A percentile compares a stretch with the other conserved stretches of the same genome.
Evolutionary conservation across 768 basidiomycete species (phyloP).

Genomic region (Sistotremastrum niveocremeum): DNA sequence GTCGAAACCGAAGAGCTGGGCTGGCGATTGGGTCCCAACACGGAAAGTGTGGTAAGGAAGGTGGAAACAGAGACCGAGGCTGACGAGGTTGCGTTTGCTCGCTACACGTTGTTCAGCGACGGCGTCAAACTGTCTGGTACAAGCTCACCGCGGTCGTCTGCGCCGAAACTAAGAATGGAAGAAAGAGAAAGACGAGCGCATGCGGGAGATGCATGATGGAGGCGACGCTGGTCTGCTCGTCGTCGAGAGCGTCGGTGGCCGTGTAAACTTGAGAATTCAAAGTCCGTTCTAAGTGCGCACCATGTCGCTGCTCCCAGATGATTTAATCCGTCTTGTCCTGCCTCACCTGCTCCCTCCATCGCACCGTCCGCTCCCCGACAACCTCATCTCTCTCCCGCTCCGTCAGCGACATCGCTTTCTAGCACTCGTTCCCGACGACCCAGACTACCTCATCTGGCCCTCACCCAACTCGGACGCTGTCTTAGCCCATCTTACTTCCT

Average conservation of each 20-base stretch:
- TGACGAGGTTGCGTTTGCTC: slow-evolving; percentile 6
- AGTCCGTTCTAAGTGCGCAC: slow-evolving; percentile 32
- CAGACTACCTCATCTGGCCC: slow-evolving; percentile 17
- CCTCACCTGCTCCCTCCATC: slow-evolving; percentile 47
- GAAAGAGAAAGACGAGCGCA: too few relatives aligned
- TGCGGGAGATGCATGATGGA: slow-evolving; percentile 23
- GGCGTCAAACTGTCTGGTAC: slow-evolving; percentile 14
- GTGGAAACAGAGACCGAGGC: neutral
- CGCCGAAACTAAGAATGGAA: too few relatives aligned
- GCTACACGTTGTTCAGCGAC: slow-evolving; percentile 25
- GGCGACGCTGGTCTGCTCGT: slow-evolving; percentile 29
- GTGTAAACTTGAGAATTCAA: too few relatives aligned
- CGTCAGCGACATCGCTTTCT: slow-evolving; percentile 20
- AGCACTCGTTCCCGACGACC: slow-evolving; percentile 20
- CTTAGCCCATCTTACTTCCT: slow-evolving; percentile 3
- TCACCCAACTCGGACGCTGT: slow-evolving; percentile 10
- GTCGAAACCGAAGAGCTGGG: slow-evolving; percentile 1
- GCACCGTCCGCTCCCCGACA: slow-evolving; percentile 24
- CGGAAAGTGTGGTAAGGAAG: slow-evolving; percentile 3
- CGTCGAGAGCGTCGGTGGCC: slow-evolving; percentile 21
- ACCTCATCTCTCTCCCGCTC: slow-evolving; percentile 13
- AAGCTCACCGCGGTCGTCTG: too few relatives aligned
- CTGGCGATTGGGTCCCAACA: slow-evolving; percentile 5
- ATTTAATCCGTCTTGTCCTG: slow-evolving; percentile 47
- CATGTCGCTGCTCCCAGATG: slow-evolving; percentile 30